These are phyloP conservation scores for Xylariaceae sp. DNA, from an alignment of 2,329 filamentous ascomycete species.

Conservation along the genomic window DNA sequence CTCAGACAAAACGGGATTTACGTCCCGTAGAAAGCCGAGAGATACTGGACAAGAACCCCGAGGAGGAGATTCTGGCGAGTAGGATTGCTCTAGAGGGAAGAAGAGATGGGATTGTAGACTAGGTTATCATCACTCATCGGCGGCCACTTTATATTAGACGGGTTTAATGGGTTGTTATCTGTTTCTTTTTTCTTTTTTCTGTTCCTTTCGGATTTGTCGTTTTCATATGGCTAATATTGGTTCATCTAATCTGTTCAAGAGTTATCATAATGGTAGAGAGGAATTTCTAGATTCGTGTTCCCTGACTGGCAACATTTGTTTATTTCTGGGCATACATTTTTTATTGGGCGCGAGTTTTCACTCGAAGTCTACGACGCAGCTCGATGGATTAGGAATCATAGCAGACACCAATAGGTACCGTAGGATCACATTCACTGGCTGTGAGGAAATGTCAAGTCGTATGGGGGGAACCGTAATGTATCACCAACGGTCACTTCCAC, in stretches of 20 bases:
- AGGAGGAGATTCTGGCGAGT: not conserved
- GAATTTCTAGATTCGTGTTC: not conserved
- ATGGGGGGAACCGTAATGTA: not conserved
- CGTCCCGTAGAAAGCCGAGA: constrained; percentile 5
- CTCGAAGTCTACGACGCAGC: not conserved
- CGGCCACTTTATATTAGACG: not conserved
- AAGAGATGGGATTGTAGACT: not conserved
- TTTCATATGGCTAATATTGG: not conserved
- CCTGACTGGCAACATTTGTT: not conserved
- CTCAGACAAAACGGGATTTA: constrained; percentile 2
- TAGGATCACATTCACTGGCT: not conserved
- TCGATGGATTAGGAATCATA: not conserved
- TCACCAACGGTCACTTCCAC: not conserved
- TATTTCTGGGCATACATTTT: not conserved
- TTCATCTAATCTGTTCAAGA: not conserved
- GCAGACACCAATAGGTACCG: not conserved
- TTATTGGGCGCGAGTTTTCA: not conserved
- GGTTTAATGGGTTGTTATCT: not conserved
- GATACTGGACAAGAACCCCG: not conserved
- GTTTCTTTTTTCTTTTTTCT: not conserved
- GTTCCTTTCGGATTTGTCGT: not conserved
- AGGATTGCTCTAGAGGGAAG: not conserved
- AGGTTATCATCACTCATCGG: not conserved
- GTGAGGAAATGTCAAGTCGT: not conserved
- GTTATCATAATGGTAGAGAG: not conserved